A percentile compares a stretch with the other conserved stretches of the same genome.
phyloP scores from a whole-genome alignment of 2,329 filamentous ascomycete species.

The Mycogone perniciosa region DNA sequence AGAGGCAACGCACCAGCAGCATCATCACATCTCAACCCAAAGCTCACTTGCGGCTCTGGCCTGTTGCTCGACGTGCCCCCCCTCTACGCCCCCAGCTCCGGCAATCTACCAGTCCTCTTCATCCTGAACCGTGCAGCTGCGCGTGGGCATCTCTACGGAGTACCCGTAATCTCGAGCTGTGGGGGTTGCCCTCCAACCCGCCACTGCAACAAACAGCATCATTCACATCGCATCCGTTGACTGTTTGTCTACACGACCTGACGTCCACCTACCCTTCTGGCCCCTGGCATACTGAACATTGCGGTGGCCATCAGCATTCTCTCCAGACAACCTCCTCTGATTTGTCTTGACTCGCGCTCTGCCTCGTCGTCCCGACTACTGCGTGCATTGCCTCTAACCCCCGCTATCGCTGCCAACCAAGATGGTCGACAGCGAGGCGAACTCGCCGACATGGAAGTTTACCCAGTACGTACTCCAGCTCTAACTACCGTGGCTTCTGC shows the following conservation, averaged over 20 bases:
- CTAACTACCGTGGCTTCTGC: slow-evolving; percentile 17
- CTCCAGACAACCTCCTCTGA: slow-evolving; percentile 1
- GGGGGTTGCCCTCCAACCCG: slow-evolving; percentile 17
- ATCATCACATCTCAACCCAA: slow-evolving; percentile 5
- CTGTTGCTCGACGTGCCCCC: not conserved
- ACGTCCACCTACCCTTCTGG: slow-evolving; percentile 9
- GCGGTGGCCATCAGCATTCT: not conserved
- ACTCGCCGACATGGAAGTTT: slow-evolving; percentile 98
- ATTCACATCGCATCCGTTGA: slow-evolving; percentile 18
- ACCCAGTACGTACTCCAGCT: slow-evolving; percentile 69
- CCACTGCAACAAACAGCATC: slow-evolving; percentile 22
- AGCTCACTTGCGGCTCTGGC: not conserved
- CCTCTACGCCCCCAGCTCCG: not conserved
- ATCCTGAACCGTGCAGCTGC: slow-evolving; percentile 1
- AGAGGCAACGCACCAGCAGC: slow-evolving; percentile 3
- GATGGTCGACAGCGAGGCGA: slow-evolving; percentile 95
- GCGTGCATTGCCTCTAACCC: slow-evolving; percentile 18
- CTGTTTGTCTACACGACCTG: slow-evolving; percentile 15
- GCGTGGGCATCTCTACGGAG: slow-evolving; percentile 8
- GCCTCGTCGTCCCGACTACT: slow-evolving; percentile 16
- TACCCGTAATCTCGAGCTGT: slow-evolving; percentile 7
- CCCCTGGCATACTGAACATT: not conserved
- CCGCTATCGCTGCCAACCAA: slow-evolving; percentile 42
- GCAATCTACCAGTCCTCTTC: not conserved
- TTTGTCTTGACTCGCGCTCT: slow-evolving; percentile 12